phyloP scores from a whole-genome alignment of 192 early-diverging fungal species.

The Backusella mclennaniae region DNA sequence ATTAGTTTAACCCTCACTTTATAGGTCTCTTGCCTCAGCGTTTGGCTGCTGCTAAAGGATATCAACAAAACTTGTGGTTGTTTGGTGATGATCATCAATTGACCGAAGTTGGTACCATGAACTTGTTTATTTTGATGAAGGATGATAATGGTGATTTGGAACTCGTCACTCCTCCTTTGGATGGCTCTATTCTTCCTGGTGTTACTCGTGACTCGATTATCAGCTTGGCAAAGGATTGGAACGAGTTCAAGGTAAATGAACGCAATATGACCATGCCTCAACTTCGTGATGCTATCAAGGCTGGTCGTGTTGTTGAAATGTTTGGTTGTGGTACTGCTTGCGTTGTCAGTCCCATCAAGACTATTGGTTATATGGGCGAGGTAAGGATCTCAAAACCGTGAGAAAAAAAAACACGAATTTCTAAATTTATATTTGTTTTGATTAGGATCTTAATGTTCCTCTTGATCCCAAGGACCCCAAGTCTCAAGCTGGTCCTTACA shows the following conservation, averaged over 20 bases:
- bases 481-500: conserved; percentile 82
- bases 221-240: conserved; percentile 73
- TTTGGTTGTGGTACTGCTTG: conserved; percentile 96
- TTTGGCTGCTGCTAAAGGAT: conserved; percentile 84
- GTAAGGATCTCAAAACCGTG: neutral
- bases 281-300: conserved; percentile 69
- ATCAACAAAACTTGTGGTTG: conserved; percentile 94
- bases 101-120: conserved; percentile 98
- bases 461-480: conserved; percentile 78
- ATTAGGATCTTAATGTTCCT: conserved; percentile 74
- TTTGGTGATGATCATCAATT: conserved; percentile 84
- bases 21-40: conserved; percentile 65
- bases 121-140: conserved; percentile 89
- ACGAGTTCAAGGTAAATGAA: conserved; percentile 86
- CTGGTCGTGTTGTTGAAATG: conserved; percentile 85
- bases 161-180: conserved; percentile 87
- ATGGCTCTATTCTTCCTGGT: conserved; percentile 94
- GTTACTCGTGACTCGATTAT: conserved; percentile 95
- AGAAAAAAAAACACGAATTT: neutral
- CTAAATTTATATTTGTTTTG: neutral
- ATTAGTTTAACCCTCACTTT: neutral
- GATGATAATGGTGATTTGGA: conserved; percentile 81
- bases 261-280: conserved; percentile 79
- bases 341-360: conserved; percentile 92
- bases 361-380: conserved; percentile 72